Conservation (phyloP, 2,329 filamentous ascomycete genomes). For the Arthrobotrys sinensis region DNA sequence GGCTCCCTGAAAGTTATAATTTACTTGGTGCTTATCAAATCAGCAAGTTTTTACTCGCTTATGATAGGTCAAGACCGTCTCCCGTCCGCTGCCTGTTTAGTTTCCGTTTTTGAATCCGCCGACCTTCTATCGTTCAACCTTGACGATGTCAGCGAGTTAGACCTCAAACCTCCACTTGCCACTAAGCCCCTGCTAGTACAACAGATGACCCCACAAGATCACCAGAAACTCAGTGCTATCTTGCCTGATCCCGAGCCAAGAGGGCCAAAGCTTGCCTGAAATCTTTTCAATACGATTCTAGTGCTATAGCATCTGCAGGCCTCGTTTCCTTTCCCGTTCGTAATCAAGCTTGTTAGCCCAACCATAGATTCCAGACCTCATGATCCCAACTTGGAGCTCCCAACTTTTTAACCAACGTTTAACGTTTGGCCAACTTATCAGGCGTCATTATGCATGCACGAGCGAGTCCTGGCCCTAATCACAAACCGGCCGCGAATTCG, state of each 20-base stretch:
- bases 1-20: background rate
- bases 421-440: slow-evolving; percentile 16
- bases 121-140: slow-evolving; percentile 3
- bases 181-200: slow-evolving; percentile 18
- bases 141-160: slow-evolving; percentile 19
- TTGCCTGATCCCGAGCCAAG: slow-evolving; percentile 27
- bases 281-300: background rate
- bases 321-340: background rate
- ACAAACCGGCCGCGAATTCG: slow-evolving; percentile 5
- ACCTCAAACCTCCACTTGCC: slow-evolving; percentile 25
- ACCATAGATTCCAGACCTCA: background rate
- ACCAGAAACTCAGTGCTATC: slow-evolving; percentile 20
- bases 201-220: slow-evolving; percentile 16
- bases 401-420: background rate
- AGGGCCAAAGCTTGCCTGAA: slow-evolving; percentile 23
- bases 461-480: slow-evolving; percentile 13
- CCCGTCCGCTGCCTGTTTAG: background rate
- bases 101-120: slow-evolving; percentile 2
- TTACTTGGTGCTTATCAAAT: background rate
- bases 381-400: slow-evolving; percentile 25
- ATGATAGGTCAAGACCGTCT: background rate
- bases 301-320: background rate
- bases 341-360: background rate
- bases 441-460: slow-evolving; percentile 51
- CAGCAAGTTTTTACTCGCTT: slow-evolving; percentile 21